Evolutionary conservation across 2,329 filamentous ascomycete genomes (phyloP).

Genomic region (Aspergillus awamori): DNA sequence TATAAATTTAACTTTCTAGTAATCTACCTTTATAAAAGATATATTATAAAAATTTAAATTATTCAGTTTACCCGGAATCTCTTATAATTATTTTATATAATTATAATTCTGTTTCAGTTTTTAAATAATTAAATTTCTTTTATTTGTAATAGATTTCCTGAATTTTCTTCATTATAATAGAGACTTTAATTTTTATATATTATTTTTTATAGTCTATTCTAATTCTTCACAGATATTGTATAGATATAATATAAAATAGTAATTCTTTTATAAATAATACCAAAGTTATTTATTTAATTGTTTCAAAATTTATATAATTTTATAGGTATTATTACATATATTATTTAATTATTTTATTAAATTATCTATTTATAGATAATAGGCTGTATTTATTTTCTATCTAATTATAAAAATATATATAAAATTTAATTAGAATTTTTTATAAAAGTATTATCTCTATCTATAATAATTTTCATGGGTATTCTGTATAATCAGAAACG

Average conservation of each 20-base stretch:
- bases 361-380: not conserved
- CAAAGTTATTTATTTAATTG: not conserved
- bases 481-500: not conserved
- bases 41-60: not conserved
- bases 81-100: not conserved
- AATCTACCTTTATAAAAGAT: not conserved
- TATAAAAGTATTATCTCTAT: not conserved
- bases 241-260: not conserved
- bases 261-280: not conserved
- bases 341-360: not conserved
- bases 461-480: not conserved
- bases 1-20: not conserved
- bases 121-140: not conserved
- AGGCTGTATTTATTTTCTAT: not conserved
- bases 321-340: not conserved
- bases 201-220: not conserved
- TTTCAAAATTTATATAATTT: constrained; percentile 7
- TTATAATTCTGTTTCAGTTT: not conserved
- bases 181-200: no score
- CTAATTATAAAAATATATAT: constrained; percentile 1
- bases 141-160: not conserved
- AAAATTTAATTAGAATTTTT: not conserved
- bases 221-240: not conserved
- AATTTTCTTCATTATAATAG: no score
- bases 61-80: not conserved